Conservation (phyloP, 208 protist genomes). For the Trypanosoma cruzi region DNA sequence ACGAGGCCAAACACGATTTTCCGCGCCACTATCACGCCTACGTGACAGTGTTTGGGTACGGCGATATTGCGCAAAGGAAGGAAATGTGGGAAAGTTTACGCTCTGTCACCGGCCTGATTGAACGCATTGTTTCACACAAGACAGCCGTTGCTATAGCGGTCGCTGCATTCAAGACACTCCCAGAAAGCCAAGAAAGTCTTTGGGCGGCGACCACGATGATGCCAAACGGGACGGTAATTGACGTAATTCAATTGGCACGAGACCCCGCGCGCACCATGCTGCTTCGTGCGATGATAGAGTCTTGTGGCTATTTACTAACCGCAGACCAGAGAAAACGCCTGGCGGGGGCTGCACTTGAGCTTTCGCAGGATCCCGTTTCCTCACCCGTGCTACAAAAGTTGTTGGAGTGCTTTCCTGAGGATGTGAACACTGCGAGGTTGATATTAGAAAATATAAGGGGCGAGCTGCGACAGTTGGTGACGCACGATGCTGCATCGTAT, state of each 20-base stretch:
- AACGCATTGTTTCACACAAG: constrained; percentile 41
- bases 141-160: constrained; percentile 30
- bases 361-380: constrained; percentile 65
- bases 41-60: constrained; percentile 64
- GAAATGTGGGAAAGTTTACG: constrained; percentile 56
- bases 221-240: constrained; percentile 11
- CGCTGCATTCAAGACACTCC: constrained; percentile 30
- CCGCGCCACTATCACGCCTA: constrained; percentile 59
- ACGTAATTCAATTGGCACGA: constrained; percentile 42
- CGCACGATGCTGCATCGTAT: constrained; percentile 61
- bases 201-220: constrained; percentile 9
- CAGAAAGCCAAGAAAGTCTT: constrained; percentile 21
- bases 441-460: constrained; percentile 39
- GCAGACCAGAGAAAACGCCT: constrained; percentile 28
- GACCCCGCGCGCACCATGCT: constrained; percentile 73
- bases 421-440: constrained; percentile 7
- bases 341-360: constrained; percentile 30
- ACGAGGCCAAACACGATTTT: not conserved
- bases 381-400: constrained; percentile 87
- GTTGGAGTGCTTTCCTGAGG: constrained; percentile 41
- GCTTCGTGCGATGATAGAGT: constrained; percentile 76
- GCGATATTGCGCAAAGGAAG: constrained; percentile 66
- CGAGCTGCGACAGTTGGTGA: constrained; percentile 48
- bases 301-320: constrained; percentile 31
- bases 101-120: constrained; percentile 31